Base-by-base conservation (phyloP, 176 grass and related monocot species). In the Typha latifolia region DNA sequence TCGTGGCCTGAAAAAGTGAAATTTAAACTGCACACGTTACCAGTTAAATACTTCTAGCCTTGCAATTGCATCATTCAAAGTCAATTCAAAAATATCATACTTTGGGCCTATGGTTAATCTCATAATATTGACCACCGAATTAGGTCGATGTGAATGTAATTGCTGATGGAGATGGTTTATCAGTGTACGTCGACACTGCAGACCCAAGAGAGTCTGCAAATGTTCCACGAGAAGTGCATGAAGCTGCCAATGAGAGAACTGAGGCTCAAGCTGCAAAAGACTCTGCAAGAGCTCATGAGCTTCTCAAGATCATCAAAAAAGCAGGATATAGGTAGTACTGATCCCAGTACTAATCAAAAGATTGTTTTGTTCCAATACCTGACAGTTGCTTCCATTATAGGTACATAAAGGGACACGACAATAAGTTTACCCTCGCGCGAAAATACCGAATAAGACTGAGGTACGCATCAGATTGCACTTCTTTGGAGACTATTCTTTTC, bases 361-460 rank as follows among this genome's bases (percentile, higher is more conserved):
- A 18, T 20, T 57, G 19, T 18, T 57, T 37, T 6, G 34, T 37
- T 43, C 37, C 37, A 43, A 59, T n/a, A 59, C 20, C 20, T 22
- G 16, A 59, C 6, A 59, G 53, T 59, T 59, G 53, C 50, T 34
- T 26, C 47, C 14, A 74, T 14, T 53, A 31, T 76, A 87, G 86
- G 72, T 15, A 86, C 23, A 51, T 86, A 9, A 14, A 0, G 3
- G 64, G 16, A 63, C 66, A 62, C 5, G 59, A 82, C 62, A 74
- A 76, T 0, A 12, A 82, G 20, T 78, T 87, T 48, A 80, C 72
- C 48, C 81, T 95, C 12, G 81, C 72, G 26, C 73, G 48, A 49
- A 84, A 87, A 73, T 90, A 90, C 49, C 72, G 81, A 67, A 84
- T 95, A 22, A 82, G 86, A 75, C 77, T 96, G 69, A 86, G 81